Conservation (phyloP, 306 rosid genomes). For the Lithocarpus polystachyus region DNA sequence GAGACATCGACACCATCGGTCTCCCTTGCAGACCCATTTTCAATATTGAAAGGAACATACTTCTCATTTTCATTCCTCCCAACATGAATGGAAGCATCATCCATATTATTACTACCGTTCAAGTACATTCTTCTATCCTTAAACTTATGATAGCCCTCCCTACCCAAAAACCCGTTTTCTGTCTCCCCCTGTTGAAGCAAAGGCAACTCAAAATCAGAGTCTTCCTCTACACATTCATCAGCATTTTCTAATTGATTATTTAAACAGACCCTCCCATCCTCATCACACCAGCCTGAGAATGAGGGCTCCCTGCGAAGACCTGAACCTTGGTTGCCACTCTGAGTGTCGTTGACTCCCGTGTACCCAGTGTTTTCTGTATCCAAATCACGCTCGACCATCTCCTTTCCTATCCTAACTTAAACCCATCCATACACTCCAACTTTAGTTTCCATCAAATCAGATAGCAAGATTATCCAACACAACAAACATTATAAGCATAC, state of each 20-base stretch:
- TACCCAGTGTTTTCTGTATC: conserved; percentile 37
- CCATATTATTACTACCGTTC: conserved; percentile 43
- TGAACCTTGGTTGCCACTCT: conserved; percentile 34
- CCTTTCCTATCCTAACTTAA: conserved; percentile 35
- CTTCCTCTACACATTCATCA: conserved; percentile 45
- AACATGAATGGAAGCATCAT: conserved; percentile 39
- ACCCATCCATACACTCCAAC: conserved; percentile 32
- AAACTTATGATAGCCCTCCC: conserved; percentile 33
- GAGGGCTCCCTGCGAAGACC: conserved; percentile 61
- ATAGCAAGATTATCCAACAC: conserved; percentile 14
- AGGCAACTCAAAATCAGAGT: conserved; percentile 60
- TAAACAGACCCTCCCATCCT: conserved; percentile 40
- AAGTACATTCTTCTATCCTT: conserved; percentile 44
- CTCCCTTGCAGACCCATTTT: conserved; percentile 44
- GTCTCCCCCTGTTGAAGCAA: conserved; percentile 41
- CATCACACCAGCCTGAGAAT: conserved; percentile 69
- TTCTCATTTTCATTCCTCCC: conserved; percentile 48
- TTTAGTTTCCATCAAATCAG: conserved; percentile 23
- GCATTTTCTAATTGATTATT: conserved; percentile 36
- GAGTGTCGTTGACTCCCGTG: conserved; percentile 22
- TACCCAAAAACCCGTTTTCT: conserved; percentile 33
- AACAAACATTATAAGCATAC: conserved; percentile 2
- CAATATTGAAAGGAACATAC: conserved; percentile 66
- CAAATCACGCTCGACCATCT: conserved; percentile 57
- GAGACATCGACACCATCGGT: conserved; percentile 28